These are phyloP conservation scores for Boletus albobrunnescens DNA, from an alignment of 1,284 basidiomycete genomes.

Conservation along the genomic window DNA sequence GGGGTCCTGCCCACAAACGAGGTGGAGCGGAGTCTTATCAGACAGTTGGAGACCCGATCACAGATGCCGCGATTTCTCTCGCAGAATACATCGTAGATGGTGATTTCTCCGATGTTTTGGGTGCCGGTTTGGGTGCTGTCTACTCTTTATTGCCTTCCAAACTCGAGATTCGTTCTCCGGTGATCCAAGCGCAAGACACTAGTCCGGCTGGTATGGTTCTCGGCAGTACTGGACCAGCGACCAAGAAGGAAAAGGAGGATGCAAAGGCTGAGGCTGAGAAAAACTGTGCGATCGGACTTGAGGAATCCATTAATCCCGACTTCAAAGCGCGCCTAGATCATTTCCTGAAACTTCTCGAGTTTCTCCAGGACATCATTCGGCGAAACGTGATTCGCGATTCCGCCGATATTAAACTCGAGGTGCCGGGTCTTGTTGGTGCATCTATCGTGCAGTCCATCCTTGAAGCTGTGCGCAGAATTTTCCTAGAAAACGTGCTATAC, in stretches of 20 bases:
- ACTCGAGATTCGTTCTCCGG: slow-evolving; percentile 60
- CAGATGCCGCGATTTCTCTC: slow-evolving; percentile 79
- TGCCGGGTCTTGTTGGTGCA: slow-evolving; percentile 62
- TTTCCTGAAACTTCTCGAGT: slow-evolving; percentile 87
- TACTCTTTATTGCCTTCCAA: slow-evolving; percentile 91
- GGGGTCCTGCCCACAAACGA: slow-evolving; percentile 45
- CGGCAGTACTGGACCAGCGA: slow-evolving; percentile 49
- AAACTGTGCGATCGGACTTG: slow-evolving; percentile 60
- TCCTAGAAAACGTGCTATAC: slow-evolving; percentile 90
- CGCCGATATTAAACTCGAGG: slow-evolving; percentile 43
- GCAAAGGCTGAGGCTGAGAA: slow-evolving; percentile 52
- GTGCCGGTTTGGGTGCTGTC: slow-evolving; percentile 89
- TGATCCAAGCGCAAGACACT: slow-evolving; percentile 39
- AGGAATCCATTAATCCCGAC: slow-evolving; percentile 71
- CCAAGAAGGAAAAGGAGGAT: slow-evolving; percentile 56
- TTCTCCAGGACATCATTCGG: slow-evolving; percentile 83
- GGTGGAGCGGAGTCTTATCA: slow-evolving; percentile 25
- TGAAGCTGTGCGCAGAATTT: slow-evolving; percentile 80
- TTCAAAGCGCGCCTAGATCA: slow-evolving; percentile 82
- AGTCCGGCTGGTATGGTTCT: slow-evolving; percentile 56
- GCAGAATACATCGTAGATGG: slow-evolving; percentile 93
- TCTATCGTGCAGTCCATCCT: slow-evolving; percentile 80
- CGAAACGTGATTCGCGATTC: slow-evolving; percentile 50
- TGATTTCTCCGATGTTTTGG: slow-evolving; percentile 94
- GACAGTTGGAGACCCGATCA: slow-evolving; percentile 58